Base-by-base conservation (phyloP, 768 basidiomycete genomes). In the Porpolomopsis calyptriformis region DNA sequence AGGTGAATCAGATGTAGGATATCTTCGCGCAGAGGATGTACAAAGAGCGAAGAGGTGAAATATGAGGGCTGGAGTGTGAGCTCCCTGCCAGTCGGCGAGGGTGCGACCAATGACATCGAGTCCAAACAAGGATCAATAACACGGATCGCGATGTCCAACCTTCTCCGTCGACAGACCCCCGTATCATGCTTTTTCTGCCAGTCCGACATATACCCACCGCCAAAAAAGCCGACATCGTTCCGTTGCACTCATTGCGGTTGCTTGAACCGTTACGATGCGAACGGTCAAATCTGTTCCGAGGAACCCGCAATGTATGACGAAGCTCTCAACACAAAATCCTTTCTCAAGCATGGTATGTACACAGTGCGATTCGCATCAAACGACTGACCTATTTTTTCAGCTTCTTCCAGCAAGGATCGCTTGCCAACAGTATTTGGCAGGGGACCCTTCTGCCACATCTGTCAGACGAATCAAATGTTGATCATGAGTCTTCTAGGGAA, bases 381-480 rank as follows among this genome's bases (percentile, higher is more conserved):
- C 3, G 19, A 12, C 24, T 29, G 4, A 8, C n/a, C 10, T 9
- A 11, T 39, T 27, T 16, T 40, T 50, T 25, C 50, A 88, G 85
- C 76, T 4, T 82, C 81, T 16, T 79, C 76, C 3, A 77, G 76
- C 54, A 84, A 76, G 55, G 77, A 85, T 58, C 74, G 77, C 19
- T 63, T 90, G 20, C 85, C 80, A 1, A 74, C 77, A 18, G 59
- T 69, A 46, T 83, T 82, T 45, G 66, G 73, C 35, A 70, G 68
- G 22, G 69, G 74, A 1, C 74, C 77, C 6, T 93, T 94, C 66
- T 97, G 92, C 63, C 80, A 84, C 54, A 78, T 77, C 5, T 96
- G 93, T 60, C 81, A 84, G 54, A 86, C 88, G n/a, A 97, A 97
- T 62, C 92, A 96, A 57, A 82, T 80, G 68, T 73, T 97, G 31